A percentile compares a stretch with the other conserved stretches of the same genome.
These are phyloP conservation scores for Dimargaris cristalligena DNA, from an alignment of 192 early-diverging fungal genomes.

Conservation along the genomic window DNA sequence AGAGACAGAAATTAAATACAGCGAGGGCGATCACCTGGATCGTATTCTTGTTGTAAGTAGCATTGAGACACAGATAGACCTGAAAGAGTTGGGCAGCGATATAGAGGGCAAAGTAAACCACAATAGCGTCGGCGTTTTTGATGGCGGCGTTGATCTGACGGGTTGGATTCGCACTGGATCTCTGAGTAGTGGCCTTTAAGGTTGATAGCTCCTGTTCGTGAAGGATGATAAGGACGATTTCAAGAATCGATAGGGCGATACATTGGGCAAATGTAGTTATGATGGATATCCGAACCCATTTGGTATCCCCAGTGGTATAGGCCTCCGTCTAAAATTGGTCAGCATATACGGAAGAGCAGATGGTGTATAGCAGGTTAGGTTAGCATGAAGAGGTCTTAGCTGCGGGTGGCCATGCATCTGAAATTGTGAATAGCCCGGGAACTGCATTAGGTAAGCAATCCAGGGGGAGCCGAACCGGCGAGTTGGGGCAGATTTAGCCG, in stretches of 20 bases:
- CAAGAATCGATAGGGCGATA: neutral
- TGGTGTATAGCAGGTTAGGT: too few species aligned
- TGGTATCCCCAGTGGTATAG: constrained; percentile 8
- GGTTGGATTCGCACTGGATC: too few species aligned
- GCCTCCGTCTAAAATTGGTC: neutral
- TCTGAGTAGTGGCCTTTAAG: neutral
- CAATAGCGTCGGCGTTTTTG: constrained; percentile 4
- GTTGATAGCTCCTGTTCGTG: neutral
- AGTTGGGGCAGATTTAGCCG: too few species aligned
- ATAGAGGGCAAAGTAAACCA: constrained; percentile 26
- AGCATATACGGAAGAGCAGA: too few species aligned
- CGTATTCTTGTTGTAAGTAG: constrained; percentile 20
- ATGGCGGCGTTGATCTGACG: neutral
- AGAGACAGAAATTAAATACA: constrained; percentile 19
- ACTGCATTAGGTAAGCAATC: too few species aligned
- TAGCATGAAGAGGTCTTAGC: too few species aligned
- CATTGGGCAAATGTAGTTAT: neutral
- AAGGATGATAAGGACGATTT: neutral
- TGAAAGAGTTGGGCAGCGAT: constrained; percentile 25
- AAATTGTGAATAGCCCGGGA: too few species aligned
- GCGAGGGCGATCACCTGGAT: constrained; percentile 26
- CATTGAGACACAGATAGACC: constrained; percentile 22
- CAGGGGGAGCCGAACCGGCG: too few species aligned
- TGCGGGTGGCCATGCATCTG: too few species aligned
- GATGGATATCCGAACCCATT: constrained; percentile 9